Base-by-base conservation (phyloP, 2,329 filamentous ascomycete genomes). In the Penicillium fuscoglaucum region DNA sequence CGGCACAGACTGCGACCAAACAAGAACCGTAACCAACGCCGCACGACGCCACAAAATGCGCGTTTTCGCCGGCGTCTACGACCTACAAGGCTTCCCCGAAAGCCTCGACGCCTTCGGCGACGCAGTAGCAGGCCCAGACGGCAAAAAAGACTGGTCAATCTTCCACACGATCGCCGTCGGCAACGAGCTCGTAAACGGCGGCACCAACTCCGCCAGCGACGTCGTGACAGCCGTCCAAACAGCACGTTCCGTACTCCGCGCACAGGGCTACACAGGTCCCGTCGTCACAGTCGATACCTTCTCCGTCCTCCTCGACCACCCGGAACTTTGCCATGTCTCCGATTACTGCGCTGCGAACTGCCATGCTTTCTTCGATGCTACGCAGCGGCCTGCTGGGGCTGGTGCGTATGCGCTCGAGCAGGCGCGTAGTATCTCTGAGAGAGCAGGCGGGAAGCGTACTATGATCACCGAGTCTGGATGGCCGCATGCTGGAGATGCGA, bases 381-480 rank as follows among this genome's bases (percentile, higher is more conserved):
- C 83, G 47, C 83, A 84, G 28, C 72, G 74, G 2, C 83, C 90
- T 1, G 74, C 78, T 0, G 74, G 84, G 33, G 86, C 91, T 2
- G 91, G 91, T 4, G 66, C 72, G 0, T 96, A 91, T 74, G 83
- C 92, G 40, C 73, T 79, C 40, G 78, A 79, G 28, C 85, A 87
- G 62, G 82, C 79, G 7, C 69, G 78, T 29, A 72, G 66, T 7
- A 77, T 87, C 58, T 77, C 77, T 19, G 65, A 73, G 7, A 67
- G 69, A 3, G 78, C 77, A 4, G 84, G 82, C 52, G 76, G 76
- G 26, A 88, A 91, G 74, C 80, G 82, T 46, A 82, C 90, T 33
- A 80, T 93, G 39, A 86, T 96, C 65, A 91, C 90, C 1, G 92
- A 96, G 79, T 88, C 88, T 3, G 92, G 92, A 51, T 96, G 91